Base-by-base conservation (phyloP, 2,329 filamentous ascomycete species). In the Blastomyces emzantsi region DNA sequence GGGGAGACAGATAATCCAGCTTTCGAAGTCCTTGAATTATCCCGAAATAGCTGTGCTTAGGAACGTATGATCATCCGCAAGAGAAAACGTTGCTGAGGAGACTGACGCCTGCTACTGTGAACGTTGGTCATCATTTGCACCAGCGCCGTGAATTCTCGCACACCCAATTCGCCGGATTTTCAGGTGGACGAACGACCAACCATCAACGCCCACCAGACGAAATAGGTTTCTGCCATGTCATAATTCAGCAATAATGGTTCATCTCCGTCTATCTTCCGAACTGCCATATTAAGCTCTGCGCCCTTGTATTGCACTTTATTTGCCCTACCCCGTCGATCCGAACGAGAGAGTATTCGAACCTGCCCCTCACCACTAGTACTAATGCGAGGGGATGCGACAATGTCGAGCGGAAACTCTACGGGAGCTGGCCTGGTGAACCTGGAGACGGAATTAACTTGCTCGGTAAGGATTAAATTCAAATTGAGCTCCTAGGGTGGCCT, bases 371-470 rank as follows among this genome's bases (percentile, higher is more conserved):
- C 54, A 52, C 60, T 60, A 33, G 64, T 47, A 43, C 60, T 60
- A 33, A 66, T 63, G 61, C 51, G 28, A 52, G 60, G 8, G 8
- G 33, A 63, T 59, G 25, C 19, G 39, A 59, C 22, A 25, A 56
- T 58, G 39, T 60, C 45, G 19, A 57, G 51, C 19, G 61, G 45
- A 47, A 62, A 64, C 54, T 61, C 62, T 55, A 63, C 64, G 15
- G 64, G 62, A n/a, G 41, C 66, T 19, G 80, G 78, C 59, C 72
- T 81, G 64, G 73, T 81, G 71, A 90, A 95, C 76, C 82, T 97
- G 70, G 94, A 97, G 79, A 93, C 88, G 77, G 94, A 99, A 83
- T 81, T 97, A 78, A 92, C 89, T 62, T 97, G 93, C 80, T 96
- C 93, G 74, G 92, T 96, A 83, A 79, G 89, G 85, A 63, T 17